Evolutionary conservation across 192 early-diverging fungal genomes (phyloP).

Genomic region (Coemansia biformis): DNA sequence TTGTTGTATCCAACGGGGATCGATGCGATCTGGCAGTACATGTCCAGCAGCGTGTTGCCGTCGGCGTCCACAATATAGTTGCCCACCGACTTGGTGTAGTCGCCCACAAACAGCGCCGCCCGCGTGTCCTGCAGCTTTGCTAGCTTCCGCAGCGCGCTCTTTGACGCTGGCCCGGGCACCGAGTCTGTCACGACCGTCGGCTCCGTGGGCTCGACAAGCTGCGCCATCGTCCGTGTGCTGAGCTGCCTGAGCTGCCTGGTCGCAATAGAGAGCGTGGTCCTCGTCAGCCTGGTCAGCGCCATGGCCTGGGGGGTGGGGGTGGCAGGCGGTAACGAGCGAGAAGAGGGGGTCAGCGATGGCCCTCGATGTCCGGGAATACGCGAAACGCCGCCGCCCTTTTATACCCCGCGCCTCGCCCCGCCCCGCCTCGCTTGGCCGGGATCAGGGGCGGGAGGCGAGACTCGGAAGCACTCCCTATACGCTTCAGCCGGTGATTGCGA

Average conservation of each 20-base stretch:
- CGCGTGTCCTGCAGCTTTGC: conserved; percentile 60
- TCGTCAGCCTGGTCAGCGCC: too few species aligned
- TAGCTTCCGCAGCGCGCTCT: conserved; percentile 48
- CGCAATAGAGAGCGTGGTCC: too few species aligned
- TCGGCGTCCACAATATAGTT: conserved; percentile 73
- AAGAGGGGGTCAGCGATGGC: too few species aligned
- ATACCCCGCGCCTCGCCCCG: too few species aligned
- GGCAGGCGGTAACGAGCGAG: too few species aligned
- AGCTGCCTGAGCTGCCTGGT: neutral
- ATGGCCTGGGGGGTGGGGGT: too few species aligned
- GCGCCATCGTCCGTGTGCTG: conserved; percentile 13
- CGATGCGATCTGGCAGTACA: conserved; percentile 70
- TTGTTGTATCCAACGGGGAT: conserved; percentile 73
- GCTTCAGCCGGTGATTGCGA: too few species aligned
- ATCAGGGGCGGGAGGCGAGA: too few species aligned
- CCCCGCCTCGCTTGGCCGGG: too few species aligned
- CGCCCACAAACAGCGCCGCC: conserved; percentile 60
- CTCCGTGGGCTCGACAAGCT: conserved; percentile 53
- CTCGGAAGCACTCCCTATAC: too few species aligned
- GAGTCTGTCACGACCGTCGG: conserved; percentile 50
- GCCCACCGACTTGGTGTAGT: conserved; percentile 60
- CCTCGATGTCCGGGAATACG: too few species aligned
- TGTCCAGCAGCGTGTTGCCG: conserved; percentile 63
- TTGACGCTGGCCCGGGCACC: conserved; percentile 61
- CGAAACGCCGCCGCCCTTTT: too few species aligned